These are phyloP conservation scores for Solanum commersonii DNA, from an alignment of 257 asterid genomes.

Conservation along the genomic window DNA sequence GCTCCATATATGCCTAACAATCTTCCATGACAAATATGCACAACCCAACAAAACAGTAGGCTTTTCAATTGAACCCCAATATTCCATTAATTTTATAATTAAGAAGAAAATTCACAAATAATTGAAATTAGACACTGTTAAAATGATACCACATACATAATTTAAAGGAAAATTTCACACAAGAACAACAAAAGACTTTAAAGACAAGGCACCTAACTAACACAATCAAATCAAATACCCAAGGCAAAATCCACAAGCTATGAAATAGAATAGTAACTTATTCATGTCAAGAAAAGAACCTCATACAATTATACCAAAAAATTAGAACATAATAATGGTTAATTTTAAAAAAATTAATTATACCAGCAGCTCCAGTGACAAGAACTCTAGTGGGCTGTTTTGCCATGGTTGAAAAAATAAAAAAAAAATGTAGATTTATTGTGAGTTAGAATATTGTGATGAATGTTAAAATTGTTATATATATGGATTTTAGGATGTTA, in stretches of 20 bases:
- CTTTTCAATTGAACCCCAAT: constrained; percentile 32
- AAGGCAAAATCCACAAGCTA: constrained; percentile 53
- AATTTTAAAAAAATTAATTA: background rate
- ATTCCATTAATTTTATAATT: constrained; percentile 24
- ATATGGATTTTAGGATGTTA: background rate
- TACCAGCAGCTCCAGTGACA: constrained; percentile 31
- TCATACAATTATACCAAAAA: background rate
- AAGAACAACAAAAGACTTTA: background rate
- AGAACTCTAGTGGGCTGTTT: constrained; percentile 22
- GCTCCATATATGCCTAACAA: constrained; percentile 45
- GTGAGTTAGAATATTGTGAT: background rate
- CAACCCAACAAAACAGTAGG: constrained; percentile 52
- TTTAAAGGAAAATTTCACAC: constrained; percentile 2
- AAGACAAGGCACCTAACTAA: constrained; percentile 6
- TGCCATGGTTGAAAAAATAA: constrained; percentile 3
- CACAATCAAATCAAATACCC: background rate
- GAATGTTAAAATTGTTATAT: background rate
- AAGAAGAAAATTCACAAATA: background rate
- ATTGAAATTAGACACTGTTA: background rate
- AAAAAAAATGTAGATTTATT: background rate
- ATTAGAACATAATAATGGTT: background rate
- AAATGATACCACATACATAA: background rate
- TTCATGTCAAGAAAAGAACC: constrained; percentile 53
- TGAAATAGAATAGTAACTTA: constrained; percentile 40
- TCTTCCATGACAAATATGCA: constrained; percentile 55